Conservation (phyloP, 768 basidiomycete species). For the Agaricus sinodeliciosus region DNA sequence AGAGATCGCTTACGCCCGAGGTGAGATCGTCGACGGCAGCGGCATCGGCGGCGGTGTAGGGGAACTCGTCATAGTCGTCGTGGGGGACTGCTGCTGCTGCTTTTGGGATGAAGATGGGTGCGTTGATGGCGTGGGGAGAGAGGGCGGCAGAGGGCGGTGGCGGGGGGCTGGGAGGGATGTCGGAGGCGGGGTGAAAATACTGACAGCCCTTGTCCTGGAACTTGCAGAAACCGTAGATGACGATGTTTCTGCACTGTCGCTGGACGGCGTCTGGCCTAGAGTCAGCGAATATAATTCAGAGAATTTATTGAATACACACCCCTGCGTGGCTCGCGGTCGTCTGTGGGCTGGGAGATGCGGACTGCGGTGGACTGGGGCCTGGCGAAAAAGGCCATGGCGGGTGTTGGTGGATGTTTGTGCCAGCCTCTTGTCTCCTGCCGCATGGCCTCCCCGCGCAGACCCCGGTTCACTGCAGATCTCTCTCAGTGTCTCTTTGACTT, state of each 20-base stretch:
- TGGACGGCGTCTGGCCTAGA: conserved; percentile 67
- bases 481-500: conserved; percentile 92
- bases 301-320: too few species aligned
- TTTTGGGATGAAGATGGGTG: conserved; percentile 82
- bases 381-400: conserved; percentile 62
- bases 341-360: conserved; percentile 61
- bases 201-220: conserved; percentile 82
- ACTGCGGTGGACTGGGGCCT: conserved; percentile 61
- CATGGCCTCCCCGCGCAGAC: conserved; percentile 28
- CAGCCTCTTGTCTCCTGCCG: conserved; percentile 18
- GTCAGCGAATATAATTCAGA: too few species aligned
- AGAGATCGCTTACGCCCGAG: background rate
- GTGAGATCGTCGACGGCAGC: conserved; percentile 6
- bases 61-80: conserved; percentile 16
- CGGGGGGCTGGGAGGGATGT: conserved; percentile 11
- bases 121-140: conserved; percentile 61
- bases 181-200: conserved; percentile 65
- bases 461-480: conserved; percentile 68
- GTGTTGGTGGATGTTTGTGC: background rate
- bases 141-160: conserved; percentile 21
- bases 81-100: conserved; percentile 16
- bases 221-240: conserved; percentile 87
- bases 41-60: conserved; percentile 1
- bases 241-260: conserved; percentile 84
- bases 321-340: conserved; percentile 40